These are phyloP conservation scores for Rhipidocladum racemiflorum DNA, from an alignment of 176 grass and related monocot genomes.

Conservation along the genomic window DNA sequence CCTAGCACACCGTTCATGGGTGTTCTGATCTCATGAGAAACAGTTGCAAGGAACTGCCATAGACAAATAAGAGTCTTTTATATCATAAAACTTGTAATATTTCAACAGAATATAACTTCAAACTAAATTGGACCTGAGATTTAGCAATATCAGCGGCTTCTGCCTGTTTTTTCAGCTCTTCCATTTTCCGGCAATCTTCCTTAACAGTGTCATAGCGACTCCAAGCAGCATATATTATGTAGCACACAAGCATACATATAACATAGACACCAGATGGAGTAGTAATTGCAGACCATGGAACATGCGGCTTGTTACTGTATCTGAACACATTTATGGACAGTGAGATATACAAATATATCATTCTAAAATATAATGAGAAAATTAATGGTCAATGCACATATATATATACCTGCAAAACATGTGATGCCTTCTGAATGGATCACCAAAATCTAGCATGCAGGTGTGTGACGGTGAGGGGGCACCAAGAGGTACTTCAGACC, in stretches of 20 bases:
- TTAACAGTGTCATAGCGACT: conserved; percentile 88
- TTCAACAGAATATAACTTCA: not conserved
- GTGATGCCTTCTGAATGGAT: conserved; percentile 86
- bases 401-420: conserved; percentile 87
- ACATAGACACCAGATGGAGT: conserved; percentile 72
- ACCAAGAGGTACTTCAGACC: conserved; percentile 67
- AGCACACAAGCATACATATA: conserved; percentile 72
- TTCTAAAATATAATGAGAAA: conserved; percentile 20
- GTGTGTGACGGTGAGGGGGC: conserved; percentile 52
- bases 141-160: conserved; percentile 97
- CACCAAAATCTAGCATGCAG: conserved; percentile 87
- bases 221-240: conserved; percentile 92
- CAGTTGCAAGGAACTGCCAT: conserved; percentile 94
- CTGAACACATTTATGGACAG: conserved; percentile 45
- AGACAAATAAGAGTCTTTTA: conserved; percentile 29
- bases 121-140: conserved; percentile 74
- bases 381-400: not conserved
- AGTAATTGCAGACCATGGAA: conserved; percentile 65
- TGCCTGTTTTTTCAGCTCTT: conserved; percentile 73
- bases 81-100: conserved; percentile 12
- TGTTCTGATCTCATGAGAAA: conserved; percentile 99
- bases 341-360: not conserved
- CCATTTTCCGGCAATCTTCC: conserved; percentile 94
- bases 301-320: conserved; percentile 69
- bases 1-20: conserved; percentile 99